Evolutionary conservation across 257 asterid genomes (phyloP), one percentile per base, ranked within the genome.

Genomic region (Salvia hispanica): DNA sequence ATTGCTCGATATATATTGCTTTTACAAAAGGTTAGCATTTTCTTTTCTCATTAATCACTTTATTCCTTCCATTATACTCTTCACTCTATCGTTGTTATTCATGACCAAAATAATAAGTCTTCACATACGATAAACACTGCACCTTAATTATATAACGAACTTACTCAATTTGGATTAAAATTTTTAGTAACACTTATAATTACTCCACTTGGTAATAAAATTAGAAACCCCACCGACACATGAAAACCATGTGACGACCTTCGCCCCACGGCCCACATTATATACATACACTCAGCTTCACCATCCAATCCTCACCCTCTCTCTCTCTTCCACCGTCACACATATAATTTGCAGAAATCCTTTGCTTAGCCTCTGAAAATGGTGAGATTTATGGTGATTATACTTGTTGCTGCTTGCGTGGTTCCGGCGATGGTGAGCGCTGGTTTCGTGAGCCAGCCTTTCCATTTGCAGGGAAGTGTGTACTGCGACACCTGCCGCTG

Each of bases 401-500:
- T 68, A 0, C 66, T 84, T 66, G 28, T 88, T 6, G 95, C 83
- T 12, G 62, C 74, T 9, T 83, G 83, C 59, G 59, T 82, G 31
- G 74, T 84, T 8, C 85, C 83, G 37, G 83, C 86, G 18, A 73
- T 91, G 10, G 82, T 78, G 2, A 45, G 44, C 69, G 92, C 89
- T 36, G 60, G 34, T 12, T 37, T 51, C 43, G 62, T 36, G 15
- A 64, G 60, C 2, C 60, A 64, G 0, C 82, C 84, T 10, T 76
- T 85, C 54, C 7, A 64, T 9, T 74, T 90, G 31, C 69, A 36
- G 16, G 97, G 97, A 2, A 46, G 2, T 3, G 79, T 69, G 21
- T 88, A 85, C 76, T 82, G 89, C 61, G 97, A 90, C 74, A 82
- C 84, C 63, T 90, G 97, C 87, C 87, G 80, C 54, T 86, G 83